phyloP scores from a whole-genome alignment of 225 moss, liverwort and hornwort genomes.

The Pleurozium schreberi region DNA sequence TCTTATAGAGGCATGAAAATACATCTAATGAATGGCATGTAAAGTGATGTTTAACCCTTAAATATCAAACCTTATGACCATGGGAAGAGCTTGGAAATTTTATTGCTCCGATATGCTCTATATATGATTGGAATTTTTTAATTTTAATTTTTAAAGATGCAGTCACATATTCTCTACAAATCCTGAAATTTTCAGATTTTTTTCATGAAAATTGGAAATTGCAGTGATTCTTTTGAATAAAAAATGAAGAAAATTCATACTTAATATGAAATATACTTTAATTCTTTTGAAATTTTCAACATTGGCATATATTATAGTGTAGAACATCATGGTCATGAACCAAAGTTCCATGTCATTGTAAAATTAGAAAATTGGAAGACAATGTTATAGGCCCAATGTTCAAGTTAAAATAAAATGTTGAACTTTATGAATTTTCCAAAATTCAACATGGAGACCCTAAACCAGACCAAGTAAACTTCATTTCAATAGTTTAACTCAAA shows the following conservation, averaged over 20 bases:
- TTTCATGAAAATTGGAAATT: background rate
- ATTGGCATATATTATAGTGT: background rate
- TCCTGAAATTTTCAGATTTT: background rate
- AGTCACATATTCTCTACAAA: background rate
- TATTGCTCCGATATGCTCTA: background rate
- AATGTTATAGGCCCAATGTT: background rate
- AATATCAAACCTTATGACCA: background rate
- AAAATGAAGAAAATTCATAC: background rate
- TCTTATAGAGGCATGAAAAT: no score
- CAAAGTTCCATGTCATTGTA: background rate
- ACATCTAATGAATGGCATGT: no score
- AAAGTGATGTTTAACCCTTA: no score
- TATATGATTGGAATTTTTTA: rapidly evolving
- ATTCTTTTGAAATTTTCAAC: background rate
- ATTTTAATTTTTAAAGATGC: background rate
- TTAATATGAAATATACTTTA: background rate
- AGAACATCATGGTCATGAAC: background rate
- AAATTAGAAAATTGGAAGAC: background rate
- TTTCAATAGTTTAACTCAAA: background rate
- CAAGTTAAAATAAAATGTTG: background rate
- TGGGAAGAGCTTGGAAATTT: background rate
- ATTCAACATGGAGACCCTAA: background rate
- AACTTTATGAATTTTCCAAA: background rate
- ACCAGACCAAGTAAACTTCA: background rate
- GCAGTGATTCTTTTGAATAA: rapidly evolving